These are phyloP conservation scores for Populus simonii DNA, from an alignment of 345 rosid species.

Conservation along the genomic window DNA sequence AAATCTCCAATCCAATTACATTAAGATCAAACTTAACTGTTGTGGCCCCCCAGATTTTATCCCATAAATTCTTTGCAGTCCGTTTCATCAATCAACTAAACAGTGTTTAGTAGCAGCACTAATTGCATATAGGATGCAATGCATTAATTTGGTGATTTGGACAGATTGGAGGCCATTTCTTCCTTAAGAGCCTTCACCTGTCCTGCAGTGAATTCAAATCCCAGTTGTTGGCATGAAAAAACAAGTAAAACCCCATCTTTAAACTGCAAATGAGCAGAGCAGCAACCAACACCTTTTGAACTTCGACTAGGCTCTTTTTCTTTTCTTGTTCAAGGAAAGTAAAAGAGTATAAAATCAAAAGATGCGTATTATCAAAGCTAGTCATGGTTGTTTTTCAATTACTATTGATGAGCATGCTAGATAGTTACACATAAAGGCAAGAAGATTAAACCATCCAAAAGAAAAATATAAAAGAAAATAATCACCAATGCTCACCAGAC, in stretches of 20 bases:
- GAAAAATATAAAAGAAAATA: neutral
- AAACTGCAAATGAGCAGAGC: no score
- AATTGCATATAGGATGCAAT: neutral
- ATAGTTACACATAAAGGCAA: neutral
- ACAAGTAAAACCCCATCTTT: no score
- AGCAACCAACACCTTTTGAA: no score
- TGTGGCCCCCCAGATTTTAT: neutral
- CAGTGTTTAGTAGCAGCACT: neutral
- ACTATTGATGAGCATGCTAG: no score
- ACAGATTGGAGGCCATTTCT: no score
- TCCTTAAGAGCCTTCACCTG: no score
- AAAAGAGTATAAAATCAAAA: no score
- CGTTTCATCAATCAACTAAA: neutral
- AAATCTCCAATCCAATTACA: neutral
- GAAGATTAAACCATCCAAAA: neutral
- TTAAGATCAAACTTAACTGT: neutral
- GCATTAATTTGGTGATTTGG: no score
- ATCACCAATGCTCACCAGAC: conserved; percentile 11
- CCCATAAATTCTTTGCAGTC: neutral
- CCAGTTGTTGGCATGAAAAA: no score
- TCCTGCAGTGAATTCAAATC: no score
- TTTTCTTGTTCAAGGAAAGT: no score
- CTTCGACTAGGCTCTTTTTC: no score
- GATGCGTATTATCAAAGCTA: neutral
- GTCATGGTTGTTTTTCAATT: neutral